Percentiles rank a stretch among this genome's conserved stretches.
phyloP scores from a whole-genome alignment of 2,329 filamentous ascomycete species.

The Neopestalotiopsis clavispora region DNA sequence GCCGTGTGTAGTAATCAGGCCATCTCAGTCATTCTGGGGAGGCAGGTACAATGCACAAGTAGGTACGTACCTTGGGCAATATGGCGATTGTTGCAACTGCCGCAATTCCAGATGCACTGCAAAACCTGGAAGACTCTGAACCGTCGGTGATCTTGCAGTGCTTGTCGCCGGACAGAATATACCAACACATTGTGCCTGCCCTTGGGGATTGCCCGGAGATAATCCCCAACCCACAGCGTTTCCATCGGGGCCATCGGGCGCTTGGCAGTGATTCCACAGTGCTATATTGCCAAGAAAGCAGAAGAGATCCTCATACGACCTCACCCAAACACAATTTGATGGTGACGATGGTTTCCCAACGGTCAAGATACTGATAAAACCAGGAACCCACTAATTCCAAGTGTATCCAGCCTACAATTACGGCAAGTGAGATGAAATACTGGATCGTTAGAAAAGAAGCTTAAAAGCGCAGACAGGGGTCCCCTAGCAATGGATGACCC shows the following conservation, averaged over 20 bases:
- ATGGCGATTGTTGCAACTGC: not conserved
- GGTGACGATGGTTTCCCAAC: not conserved
- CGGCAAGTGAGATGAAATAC: not conserved
- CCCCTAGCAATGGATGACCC: not conserved
- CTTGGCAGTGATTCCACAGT: not conserved
- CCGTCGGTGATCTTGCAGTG: conserved; percentile 10
- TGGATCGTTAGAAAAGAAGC: conserved; percentile 1
- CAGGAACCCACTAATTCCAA: not conserved
- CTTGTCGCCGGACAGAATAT: not conserved
- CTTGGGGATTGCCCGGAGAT: not conserved
- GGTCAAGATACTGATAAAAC: not conserved
- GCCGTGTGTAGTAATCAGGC: not conserved
- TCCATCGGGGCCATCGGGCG: not conserved
- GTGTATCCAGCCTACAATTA: not conserved
- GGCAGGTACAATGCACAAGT: too few species aligned
- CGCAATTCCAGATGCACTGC: not conserved
- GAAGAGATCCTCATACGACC: too few species aligned
- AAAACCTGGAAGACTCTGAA: conserved; percentile 1
- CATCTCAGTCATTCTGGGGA: too few species aligned
- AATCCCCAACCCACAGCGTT: not conserved
- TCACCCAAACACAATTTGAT: not conserved
- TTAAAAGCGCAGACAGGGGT: not conserved
- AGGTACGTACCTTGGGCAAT: not conserved
- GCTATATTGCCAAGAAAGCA: not conserved
- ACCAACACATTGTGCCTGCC: not conserved